These are phyloP conservation scores for Ustilago esculenta DNA, from an alignment of 1,284 basidiomycete genomes.

Conservation along the genomic window DNA sequence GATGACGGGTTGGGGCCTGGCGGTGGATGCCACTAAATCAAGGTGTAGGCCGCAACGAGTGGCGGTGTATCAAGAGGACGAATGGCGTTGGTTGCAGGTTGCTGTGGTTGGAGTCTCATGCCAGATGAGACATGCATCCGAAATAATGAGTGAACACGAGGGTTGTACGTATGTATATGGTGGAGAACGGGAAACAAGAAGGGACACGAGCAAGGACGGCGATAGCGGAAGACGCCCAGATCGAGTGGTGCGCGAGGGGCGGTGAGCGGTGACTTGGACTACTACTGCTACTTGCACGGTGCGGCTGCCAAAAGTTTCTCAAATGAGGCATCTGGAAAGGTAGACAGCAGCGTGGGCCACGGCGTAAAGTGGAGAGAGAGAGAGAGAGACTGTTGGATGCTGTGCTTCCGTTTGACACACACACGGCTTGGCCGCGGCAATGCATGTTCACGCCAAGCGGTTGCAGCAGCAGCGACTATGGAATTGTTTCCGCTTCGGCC, in stretches of 20 bases:
- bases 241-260: background rate
- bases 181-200: background rate
- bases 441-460: background rate
- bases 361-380: conserved; percentile 36
- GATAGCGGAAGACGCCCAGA: conserved; percentile 5
- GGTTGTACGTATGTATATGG: conserved; percentile 5
- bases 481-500: background rate
- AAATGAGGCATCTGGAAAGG: conserved; percentile 1
- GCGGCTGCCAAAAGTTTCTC: no score
- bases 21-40: background rate
- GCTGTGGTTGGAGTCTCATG: conserved; percentile 1
- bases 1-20: background rate
- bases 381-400: conserved; percentile 2
- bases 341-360: background rate
- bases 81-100: background rate
- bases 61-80: background rate
- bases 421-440: conserved; percentile 19
- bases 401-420: background rate
- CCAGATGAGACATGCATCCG: conserved; percentile 1
- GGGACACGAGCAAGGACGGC: background rate
- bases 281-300: background rate
- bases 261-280: background rate
- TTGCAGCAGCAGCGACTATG: no score
- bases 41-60: background rate
- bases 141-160: background rate